Evolutionary conservation across 2,329 filamentous ascomycete genomes (phyloP).

Genomic region (Colletotrichum endophyticum): DNA sequence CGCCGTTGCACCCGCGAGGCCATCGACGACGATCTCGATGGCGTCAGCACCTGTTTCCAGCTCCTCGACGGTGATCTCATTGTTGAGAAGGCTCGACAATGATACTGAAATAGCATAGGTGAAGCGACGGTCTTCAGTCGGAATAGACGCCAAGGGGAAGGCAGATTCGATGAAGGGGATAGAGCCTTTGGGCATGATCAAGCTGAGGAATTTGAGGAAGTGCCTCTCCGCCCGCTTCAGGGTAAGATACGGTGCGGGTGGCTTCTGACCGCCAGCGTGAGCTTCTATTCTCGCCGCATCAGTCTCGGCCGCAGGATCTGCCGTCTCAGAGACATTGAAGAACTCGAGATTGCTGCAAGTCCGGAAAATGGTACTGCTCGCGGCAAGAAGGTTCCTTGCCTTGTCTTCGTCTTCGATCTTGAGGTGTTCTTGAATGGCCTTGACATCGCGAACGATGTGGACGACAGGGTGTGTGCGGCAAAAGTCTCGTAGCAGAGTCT

Average conservation of each 20-base stretch:
- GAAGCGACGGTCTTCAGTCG: conserved; percentile 64
- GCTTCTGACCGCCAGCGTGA: conserved; percentile 35
- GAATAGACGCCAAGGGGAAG: conserved; percentile 68
- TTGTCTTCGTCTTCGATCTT: conserved; percentile 59
- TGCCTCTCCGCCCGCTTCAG: conserved; percentile 72
- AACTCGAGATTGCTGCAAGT: conserved; percentile 77
- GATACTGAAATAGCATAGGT: conserved; percentile 72
- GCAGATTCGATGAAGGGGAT: conserved; percentile 67
- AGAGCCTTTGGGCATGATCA: conserved; percentile 59
- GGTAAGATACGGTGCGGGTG: conserved; percentile 65
- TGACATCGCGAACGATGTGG: conserved; percentile 69
- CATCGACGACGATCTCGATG: conserved; percentile 64
- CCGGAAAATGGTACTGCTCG: conserved; percentile 63
- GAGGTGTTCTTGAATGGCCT: conserved; percentile 69
- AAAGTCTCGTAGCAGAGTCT: conserved; percentile 65
- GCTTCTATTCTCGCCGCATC: conserved; percentile 14
- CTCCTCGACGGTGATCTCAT: conserved; percentile 64
- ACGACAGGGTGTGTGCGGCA: conserved; percentile 71
- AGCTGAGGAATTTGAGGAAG: conserved; percentile 71
- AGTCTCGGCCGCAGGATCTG: conserved; percentile 11
- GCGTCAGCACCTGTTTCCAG: conserved; percentile 72
- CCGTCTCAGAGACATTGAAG: conserved; percentile 71
- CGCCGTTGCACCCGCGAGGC: conserved; percentile 13
- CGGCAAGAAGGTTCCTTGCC: conserved; percentile 62
- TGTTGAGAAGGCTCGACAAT: conserved; percentile 59